Evolutionary conservation across 1,139 yeast genomes (phyloP), one percentile per base, ranked within the genome.

Genomic region (Scheffersomyces quercinus): DNA sequence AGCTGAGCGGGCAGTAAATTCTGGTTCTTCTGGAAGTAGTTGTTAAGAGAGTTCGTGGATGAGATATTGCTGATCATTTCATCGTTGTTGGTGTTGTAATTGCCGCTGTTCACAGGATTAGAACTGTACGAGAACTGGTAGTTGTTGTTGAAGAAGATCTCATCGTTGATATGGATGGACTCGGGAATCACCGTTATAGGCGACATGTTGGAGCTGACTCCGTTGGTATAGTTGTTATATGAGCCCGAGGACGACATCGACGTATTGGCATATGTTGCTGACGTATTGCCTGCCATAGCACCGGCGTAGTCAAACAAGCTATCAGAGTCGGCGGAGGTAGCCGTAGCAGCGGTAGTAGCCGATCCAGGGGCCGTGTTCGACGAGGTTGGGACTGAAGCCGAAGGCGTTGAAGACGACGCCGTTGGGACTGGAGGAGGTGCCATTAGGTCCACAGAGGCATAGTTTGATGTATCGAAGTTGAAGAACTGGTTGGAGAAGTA

Each of bases 71-170:
- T 31, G n/a, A 20, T 20, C 24, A 31, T 31, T 11, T 31, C 35
- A 20, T 31, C 35, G 5, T 31, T 31, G 35, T 31, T 15, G 35
- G 35, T 14, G 8, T 31, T 20, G 20, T 31, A 31, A 20, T 5
- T 20, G 5, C 20, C 24, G 12, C 35, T 24, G 20, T 31, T 31
- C n/a, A 24, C 7, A 20, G 26, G 26, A 6, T 20, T 20, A 8
- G 26, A 20, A 6, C 26, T 20, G 26, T 20, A 20, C 26, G 26
- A 20, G 28, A 43, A 40, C 26, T 43, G 46, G 40, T 43, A 45
- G 36, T 41, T 37, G 38, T 45, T 29, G 33, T 30, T 38, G 31
- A 43, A 43, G 38, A 44, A 44, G 38, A 44, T 34, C 32, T 47
- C 48, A 41, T 39, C 43, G 34, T 38, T 39, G 35, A 45, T 36